Evolutionary conservation across 345 rosid species (phyloP).

Genomic region (Pistacia atlantica): DNA sequence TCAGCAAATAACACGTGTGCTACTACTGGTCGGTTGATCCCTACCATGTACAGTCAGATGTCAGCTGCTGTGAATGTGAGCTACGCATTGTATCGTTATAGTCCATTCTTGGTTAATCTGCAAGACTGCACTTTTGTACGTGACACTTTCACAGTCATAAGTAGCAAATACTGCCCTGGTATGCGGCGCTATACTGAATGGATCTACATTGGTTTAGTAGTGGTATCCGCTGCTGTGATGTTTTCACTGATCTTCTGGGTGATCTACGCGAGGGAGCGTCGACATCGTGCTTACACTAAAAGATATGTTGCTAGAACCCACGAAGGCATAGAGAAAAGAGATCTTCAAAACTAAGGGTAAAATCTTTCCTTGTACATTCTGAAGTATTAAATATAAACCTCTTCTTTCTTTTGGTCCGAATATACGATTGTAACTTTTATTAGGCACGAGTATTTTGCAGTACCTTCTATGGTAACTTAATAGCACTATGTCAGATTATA

Average conservation of each 20-base stretch:
- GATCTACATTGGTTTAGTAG: slow-evolving; percentile 78
- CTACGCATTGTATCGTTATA: slow-evolving; percentile 66
- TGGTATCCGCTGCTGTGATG: slow-evolving; percentile 87
- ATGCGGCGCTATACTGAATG: slow-evolving; percentile 58
- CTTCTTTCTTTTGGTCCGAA: background rate
- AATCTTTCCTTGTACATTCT: background rate
- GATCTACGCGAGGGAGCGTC: slow-evolving; percentile 77
- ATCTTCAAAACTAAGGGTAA: background rate
- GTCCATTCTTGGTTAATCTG: slow-evolving; percentile 79
- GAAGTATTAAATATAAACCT: background rate
- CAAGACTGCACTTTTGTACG: slow-evolving; percentile 82
- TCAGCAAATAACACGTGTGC: slow-evolving; percentile 56
- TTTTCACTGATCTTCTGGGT: slow-evolving; percentile 92
- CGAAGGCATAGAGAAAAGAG: slow-evolving; percentile 33
- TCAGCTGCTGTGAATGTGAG: slow-evolving; percentile 76
- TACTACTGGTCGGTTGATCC: slow-evolving; percentile 80
- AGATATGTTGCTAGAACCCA: slow-evolving; percentile 33
- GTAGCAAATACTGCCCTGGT: slow-evolving; percentile 57
- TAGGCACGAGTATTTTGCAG: background rate
- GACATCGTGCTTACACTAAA: slow-evolving; percentile 82
- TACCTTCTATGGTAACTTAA: background rate
- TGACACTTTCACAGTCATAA: slow-evolving; percentile 64
- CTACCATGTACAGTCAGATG: slow-evolving; percentile 62
- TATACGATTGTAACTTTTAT: background rate
- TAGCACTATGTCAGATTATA: background rate